These are phyloP conservation scores for Penicillium dipodomyicola DNA, from an alignment of 495 filamentous ascomycete species.

Conservation along the genomic window DNA sequence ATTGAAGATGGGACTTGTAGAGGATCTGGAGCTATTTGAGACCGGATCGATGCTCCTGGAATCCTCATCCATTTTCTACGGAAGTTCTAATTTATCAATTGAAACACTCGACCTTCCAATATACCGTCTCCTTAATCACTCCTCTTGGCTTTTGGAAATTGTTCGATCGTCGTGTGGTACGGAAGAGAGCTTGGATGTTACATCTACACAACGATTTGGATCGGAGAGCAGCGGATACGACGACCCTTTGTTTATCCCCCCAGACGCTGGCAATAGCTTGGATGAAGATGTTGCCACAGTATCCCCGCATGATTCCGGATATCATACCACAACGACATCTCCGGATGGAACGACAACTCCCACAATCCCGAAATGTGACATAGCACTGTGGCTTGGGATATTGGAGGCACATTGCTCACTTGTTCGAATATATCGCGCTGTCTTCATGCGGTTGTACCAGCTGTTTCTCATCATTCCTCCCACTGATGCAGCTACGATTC, in stretches of 20 bases:
- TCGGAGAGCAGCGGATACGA: not conserved
- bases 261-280: not conserved
- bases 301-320: constrained; percentile 17
- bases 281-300: constrained; percentile 7
- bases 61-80: constrained; percentile 4
- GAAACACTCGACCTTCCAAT: constrained; percentile 21
- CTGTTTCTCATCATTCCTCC: constrained; percentile 20
- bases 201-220: not conserved
- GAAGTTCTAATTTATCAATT: not conserved
- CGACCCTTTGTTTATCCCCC: not conserved
- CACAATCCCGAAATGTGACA: not conserved
- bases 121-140: constrained; percentile 22
- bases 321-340: constrained; percentile 6
- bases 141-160: constrained; percentile 19
- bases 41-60: not conserved
- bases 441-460: constrained; percentile 24
- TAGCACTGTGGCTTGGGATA: constrained; percentile 14
- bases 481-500: constrained; percentile 10
- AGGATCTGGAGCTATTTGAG: constrained; percentile 23
- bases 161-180: constrained; percentile 4
- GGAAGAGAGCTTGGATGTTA: not conserved
- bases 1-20: constrained; percentile 18
- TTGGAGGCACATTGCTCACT: constrained; percentile 23
- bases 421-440: constrained; percentile 15
- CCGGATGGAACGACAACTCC: not conserved